These are phyloP conservation scores for Entomortierella beljakovae DNA, from an alignment of 192 early-diverging fungal species.

Conservation along the genomic window DNA sequence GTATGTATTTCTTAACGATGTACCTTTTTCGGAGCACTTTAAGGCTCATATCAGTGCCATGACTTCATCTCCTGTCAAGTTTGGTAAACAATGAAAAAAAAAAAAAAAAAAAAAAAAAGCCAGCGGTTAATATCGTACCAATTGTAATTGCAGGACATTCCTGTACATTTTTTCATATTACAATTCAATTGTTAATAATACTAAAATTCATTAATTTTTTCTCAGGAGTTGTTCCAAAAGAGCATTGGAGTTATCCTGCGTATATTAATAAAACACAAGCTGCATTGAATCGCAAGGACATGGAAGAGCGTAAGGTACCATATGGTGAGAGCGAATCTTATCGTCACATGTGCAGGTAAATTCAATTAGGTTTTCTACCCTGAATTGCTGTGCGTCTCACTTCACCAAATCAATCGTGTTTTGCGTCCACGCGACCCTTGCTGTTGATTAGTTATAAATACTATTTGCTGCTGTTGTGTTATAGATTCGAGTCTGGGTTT, in stretches of 20 bases:
- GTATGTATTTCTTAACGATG: slow-evolving; percentile 87
- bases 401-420: background rate
- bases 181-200: too few species aligned
- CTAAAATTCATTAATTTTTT: slow-evolving; percentile 1
- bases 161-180: too few species aligned
- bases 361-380: too few species aligned
- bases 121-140: too few species aligned
- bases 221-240: slow-evolving; percentile 70
- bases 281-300: slow-evolving; percentile 62
- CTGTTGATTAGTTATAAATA: background rate
- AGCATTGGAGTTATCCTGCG: slow-evolving; percentile 82
- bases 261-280: slow-evolving; percentile 78
- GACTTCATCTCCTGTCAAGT: slow-evolving; percentile 36
- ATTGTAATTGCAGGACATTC: too few species aligned
- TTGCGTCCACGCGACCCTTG: slow-evolving; percentile 52
- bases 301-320: slow-evolving; percentile 70
- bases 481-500: slow-evolving; percentile 76
- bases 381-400: too few species aligned
- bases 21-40: slow-evolving; percentile 79
- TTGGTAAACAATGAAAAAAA: slow-evolving; percentile 21
- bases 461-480: too few species aligned
- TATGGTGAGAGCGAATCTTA: slow-evolving; percentile 84
- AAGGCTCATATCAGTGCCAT: slow-evolving; percentile 59
- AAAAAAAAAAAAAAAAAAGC: background rate
- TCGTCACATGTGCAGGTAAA: slow-evolving; percentile 89